Percentiles rank a stretch among this genome's conserved stretches.
Conservation (phyloP, 495 filamentous ascomycete genomes). For the Penicillium tannophilum region DNA sequence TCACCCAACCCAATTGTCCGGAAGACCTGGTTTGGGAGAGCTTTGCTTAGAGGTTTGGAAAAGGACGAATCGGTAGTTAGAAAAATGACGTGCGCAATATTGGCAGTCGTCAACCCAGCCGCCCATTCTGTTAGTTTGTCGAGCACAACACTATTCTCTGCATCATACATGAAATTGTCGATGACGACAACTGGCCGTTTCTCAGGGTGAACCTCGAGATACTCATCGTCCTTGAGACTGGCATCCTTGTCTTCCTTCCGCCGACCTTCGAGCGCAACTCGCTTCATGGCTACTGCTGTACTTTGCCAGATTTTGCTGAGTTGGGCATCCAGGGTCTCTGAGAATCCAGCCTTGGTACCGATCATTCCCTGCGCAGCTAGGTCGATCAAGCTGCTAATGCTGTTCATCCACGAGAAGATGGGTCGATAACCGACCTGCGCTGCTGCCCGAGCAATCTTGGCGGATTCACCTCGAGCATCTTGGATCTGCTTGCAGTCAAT, state of each 20-base stretch:
- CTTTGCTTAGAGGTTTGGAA: slow-evolving; percentile 82
- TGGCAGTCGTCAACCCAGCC: slow-evolving; percentile 80
- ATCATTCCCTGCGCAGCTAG: slow-evolving; percentile 92
- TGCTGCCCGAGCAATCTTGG: slow-evolving; percentile 81
- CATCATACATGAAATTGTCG: slow-evolving; percentile 85
- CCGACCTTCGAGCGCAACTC: slow-evolving; percentile 68
- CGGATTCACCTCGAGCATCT: slow-evolving; percentile 88
- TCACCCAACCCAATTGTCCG: slow-evolving; percentile 82
- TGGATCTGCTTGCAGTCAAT: slow-evolving; percentile 94
- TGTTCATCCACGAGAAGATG: slow-evolving; percentile 96
- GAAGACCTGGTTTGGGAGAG: slow-evolving; percentile 89
- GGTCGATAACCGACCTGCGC: slow-evolving; percentile 87
- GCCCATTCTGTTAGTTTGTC: slow-evolving; percentile 94
- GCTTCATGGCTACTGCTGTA: slow-evolving; percentile 76
- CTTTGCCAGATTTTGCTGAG: slow-evolving; percentile 90
- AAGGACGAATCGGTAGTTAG: slow-evolving; percentile 91
- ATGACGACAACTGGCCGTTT: slow-evolving; percentile 82
- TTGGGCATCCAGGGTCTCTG: slow-evolving; percentile 89
- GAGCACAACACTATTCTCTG: slow-evolving; percentile 74
- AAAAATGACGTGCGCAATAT: slow-evolving; percentile 95
- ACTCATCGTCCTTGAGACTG: slow-evolving; percentile 80
- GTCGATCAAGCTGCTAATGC: slow-evolving; percentile 85
- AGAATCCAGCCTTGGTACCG: slow-evolving; percentile 92
- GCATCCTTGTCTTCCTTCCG: slow-evolving; percentile 72
- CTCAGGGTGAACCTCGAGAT: slow-evolving; percentile 89